phyloP scores from a whole-genome alignment of 1,284 basidiomycete genomes.

The Pseudozyma tsukubaensis region DNA sequence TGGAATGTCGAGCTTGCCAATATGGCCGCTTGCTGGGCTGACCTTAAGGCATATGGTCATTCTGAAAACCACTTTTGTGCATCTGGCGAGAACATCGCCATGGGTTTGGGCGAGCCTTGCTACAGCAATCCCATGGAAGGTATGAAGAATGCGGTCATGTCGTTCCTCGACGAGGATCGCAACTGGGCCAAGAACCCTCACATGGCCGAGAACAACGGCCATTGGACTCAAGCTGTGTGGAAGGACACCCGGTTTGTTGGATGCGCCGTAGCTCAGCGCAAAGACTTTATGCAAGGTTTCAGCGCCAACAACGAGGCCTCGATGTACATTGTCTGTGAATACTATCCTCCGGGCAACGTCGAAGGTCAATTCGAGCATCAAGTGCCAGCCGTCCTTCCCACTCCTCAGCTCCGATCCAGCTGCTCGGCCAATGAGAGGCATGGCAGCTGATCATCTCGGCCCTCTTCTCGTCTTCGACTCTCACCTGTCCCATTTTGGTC shows the following conservation, averaged over 20 bases:
- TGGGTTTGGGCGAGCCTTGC: conserved; percentile 39
- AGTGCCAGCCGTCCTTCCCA: conserved; percentile 22
- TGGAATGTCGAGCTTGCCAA: conserved; percentile 53
- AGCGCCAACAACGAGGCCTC: conserved; percentile 4
- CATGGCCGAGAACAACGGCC: conserved; percentile 19
- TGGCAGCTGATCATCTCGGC: conserved; percentile 9
- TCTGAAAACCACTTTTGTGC: conserved; percentile 45
- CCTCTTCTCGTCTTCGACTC: not conserved
- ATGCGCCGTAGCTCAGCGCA: conserved; percentile 38
- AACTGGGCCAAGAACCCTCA: conserved; percentile 29
- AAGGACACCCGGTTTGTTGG: conserved; percentile 36
- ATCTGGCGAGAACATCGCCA: conserved; percentile 49
- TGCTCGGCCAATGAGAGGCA: conserved; percentile 47
- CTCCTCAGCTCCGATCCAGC: conserved; percentile 24
- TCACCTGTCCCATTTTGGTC: not conserved
- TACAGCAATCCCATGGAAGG: conserved; percentile 36
- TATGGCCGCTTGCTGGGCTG: conserved; percentile 52
- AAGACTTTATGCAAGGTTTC: conserved; percentile 25
- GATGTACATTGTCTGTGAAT: conserved; percentile 47
- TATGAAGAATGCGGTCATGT: conserved; percentile 39
- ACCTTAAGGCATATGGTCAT: conserved; percentile 51
- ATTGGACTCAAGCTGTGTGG: conserved; percentile 44
- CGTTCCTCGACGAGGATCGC: conserved; percentile 50
- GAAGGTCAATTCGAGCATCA: conserved; percentile 19
- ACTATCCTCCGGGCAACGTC: conserved; percentile 46